Evolutionary conservation across 257 asterid genomes (phyloP).

Genomic region (Solanum phureja): DNA sequence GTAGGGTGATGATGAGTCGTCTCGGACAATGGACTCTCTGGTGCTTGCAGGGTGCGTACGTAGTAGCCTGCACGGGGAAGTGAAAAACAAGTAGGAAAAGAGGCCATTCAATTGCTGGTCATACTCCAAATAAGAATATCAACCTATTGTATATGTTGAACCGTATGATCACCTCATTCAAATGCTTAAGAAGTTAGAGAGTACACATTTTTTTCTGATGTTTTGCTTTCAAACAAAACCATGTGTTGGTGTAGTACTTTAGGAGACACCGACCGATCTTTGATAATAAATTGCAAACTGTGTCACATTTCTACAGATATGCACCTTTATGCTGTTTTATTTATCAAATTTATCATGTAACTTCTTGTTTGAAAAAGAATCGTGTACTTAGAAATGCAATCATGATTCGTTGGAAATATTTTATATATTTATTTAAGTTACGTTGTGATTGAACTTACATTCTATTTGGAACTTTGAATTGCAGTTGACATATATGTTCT

Average conservation of each 20-base stretch:
- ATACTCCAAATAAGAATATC: not conserved
- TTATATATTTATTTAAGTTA: not conserved
- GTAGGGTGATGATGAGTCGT: not conserved
- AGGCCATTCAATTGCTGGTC: not conserved
- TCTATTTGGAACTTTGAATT: slow-evolving; percentile 5
- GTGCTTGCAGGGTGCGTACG: not conserved
- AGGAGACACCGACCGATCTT: not conserved
- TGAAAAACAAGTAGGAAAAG: not conserved
- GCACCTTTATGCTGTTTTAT: not conserved
- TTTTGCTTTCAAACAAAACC: not conserved
- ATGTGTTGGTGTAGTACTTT: not conserved
- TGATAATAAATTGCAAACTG: not conserved
- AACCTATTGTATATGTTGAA: not conserved
- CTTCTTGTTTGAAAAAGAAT: not conserved
- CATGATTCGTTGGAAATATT: not conserved
- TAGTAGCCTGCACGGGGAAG: not conserved
- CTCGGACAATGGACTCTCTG: not conserved
- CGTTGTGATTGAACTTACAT: not conserved
- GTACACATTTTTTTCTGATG: not conserved
- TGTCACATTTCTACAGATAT: not conserved
- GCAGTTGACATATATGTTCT: slow-evolving; percentile 94
- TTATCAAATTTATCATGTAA: not conserved
- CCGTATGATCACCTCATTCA: not conserved
- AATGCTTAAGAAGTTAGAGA: not conserved
- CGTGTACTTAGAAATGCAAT: not conserved